Evolutionary conservation across 164 flowering plant species (phyloP).

Genomic region (Chimonanthus praecox): DNA sequence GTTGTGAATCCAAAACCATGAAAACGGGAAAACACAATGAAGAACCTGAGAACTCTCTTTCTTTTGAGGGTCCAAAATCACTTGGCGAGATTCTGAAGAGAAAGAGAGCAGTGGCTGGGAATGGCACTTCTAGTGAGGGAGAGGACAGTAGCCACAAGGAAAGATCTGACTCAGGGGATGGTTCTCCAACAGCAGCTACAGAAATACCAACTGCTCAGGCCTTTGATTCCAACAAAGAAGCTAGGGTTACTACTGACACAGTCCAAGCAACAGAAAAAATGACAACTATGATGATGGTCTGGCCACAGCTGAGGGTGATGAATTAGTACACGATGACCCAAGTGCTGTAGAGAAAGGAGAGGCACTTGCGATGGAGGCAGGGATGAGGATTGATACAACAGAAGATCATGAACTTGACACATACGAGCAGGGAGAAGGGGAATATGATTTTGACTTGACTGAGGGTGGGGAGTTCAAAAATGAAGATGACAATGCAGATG

Average conservation of each 20-base stretch:
- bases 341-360: slow-evolving; percentile 20
- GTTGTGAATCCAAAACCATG: slow-evolving; percentile 25
- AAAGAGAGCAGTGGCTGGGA: slow-evolving; percentile 45
- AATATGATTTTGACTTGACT: slow-evolving; percentile 41
- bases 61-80: slow-evolving; percentile 87
- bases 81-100: slow-evolving; percentile 71
- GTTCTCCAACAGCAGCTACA: neutral
- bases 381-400: slow-evolving; percentile 22
- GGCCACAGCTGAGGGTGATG: slow-evolving; percentile 14
- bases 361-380: slow-evolving; percentile 40
- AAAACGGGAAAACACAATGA: slow-evolving; percentile 18
- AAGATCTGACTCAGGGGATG: slow-evolving; percentile 7
- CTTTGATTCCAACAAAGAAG: slow-evolving; percentile 14
- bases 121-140: slow-evolving; percentile 15
- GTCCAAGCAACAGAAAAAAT: slow-evolving; percentile 9
- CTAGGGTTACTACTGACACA: neutral
- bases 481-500: slow-evolving; percentile 54
- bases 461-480: slow-evolving; percentile 48
- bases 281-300: slow-evolving; percentile 6
- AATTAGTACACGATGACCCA: slow-evolving; percentile 17
- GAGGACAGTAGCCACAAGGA: slow-evolving; percentile 22
- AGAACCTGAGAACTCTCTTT: slow-evolving; percentile 35
- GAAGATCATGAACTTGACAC: slow-evolving; percentile 33
- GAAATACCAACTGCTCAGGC: neutral
- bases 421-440: slow-evolving; percentile 49